Percentiles rank a stretch among this genome's conserved stretches.
phyloP scores from a whole-genome alignment of 106 monocot genomes.

The Allium fistulosum region DNA sequence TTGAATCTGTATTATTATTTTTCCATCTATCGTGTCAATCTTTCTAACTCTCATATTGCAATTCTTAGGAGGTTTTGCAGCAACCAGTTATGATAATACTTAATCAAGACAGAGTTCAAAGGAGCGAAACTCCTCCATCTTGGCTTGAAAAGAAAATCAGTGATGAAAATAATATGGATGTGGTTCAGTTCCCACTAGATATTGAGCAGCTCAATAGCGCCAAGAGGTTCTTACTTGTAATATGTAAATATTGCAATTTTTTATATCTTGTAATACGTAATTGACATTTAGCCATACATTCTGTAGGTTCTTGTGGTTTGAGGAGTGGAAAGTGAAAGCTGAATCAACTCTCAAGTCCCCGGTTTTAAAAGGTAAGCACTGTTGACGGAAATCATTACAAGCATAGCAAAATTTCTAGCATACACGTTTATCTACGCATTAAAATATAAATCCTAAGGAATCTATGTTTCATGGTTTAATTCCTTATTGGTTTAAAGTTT shows the following conservation, averaged over 20 bases:
- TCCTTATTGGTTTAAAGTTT: too few relatives aligned
- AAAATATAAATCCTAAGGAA: too few relatives aligned
- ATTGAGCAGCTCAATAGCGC: slow-evolving; percentile 20
- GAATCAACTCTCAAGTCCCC: slow-evolving; percentile 9
- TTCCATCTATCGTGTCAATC: background rate
- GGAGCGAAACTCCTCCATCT: slow-evolving; percentile 22
- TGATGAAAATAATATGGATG: slow-evolving; percentile 22
- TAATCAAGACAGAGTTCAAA: slow-evolving; percentile 31
- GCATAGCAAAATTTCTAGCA: too few relatives aligned
- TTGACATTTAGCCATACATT: background rate
- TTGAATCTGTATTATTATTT: background rate
- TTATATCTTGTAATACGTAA: background rate
- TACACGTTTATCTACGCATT: too few relatives aligned
- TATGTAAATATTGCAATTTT: background rate
- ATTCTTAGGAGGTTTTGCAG: slow-evolving; percentile 67
- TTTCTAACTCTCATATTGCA: slow-evolving; percentile 9
- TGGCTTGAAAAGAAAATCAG: slow-evolving; percentile 63
- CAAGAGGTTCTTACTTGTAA: slow-evolving; percentile 39
- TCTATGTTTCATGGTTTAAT: too few relatives aligned
- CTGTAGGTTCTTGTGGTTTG: slow-evolving; percentile 55
- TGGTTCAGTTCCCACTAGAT: slow-evolving; percentile 39
- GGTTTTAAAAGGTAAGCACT: too few relatives aligned
- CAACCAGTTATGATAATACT: slow-evolving; percentile 60
- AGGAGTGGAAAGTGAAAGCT: slow-evolving; percentile 52
- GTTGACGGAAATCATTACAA: too few relatives aligned